Percentiles rank a stretch among this genome's conserved stretches.
These are phyloP conservation scores for Teratosphaeria zuluensis DNA, from an alignment of 2,329 filamentous ascomycete genomes.

Conservation along the genomic window DNA sequence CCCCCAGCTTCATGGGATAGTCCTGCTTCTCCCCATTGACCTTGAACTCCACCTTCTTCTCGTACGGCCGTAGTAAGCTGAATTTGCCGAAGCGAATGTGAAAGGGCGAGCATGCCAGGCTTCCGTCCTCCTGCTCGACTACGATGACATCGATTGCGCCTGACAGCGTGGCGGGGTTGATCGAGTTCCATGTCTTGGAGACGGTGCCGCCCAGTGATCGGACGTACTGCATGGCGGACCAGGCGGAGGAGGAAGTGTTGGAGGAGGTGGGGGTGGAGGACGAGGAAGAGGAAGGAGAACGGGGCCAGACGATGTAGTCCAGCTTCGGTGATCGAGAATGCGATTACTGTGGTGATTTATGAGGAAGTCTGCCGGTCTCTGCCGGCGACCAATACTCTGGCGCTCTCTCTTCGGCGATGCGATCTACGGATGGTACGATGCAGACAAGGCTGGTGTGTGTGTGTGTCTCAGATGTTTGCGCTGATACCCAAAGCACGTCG, in stretches of 20 bases:
- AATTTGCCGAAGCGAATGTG: constrained; percentile 99
- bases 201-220: constrained; percentile 90
- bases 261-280: neutral
- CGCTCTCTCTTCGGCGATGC: neutral
- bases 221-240: constrained; percentile 83
- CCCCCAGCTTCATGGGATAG: constrained; percentile 96
- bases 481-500: neutral
- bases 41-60: constrained; percentile 97
- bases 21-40: constrained; percentile 89
- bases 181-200: constrained; percentile 98
- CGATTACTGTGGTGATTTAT: neutral
- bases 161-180: constrained; percentile 94
- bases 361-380: neutral
- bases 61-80: constrained; percentile 82
- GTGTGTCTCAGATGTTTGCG: neutral
- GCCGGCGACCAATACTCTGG: neutral
- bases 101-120: constrained; percentile 85
- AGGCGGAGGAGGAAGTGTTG: neutral
- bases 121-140: constrained; percentile 86
- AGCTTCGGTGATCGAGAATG: neutral
- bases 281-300: neutral
- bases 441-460: neutral
- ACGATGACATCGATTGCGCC: constrained; percentile 99
- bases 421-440: neutral
- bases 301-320: neutral